phyloP scores from a whole-genome alignment of 768 basidiomycete species.

The Sarcodon aspratus region DNA sequence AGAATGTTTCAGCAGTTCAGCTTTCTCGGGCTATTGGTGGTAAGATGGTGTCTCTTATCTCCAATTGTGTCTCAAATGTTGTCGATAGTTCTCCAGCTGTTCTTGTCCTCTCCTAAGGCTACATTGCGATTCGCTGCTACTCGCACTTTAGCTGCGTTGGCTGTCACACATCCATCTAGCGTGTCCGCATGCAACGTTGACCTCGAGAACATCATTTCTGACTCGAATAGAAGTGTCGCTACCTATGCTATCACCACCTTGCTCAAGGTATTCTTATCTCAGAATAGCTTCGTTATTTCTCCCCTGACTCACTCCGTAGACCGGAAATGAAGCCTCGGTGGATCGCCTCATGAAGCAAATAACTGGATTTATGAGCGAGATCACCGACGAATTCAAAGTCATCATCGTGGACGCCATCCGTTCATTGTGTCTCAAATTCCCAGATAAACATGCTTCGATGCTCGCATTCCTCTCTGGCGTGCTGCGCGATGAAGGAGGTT shows the following conservation, averaged over 20 bases:
- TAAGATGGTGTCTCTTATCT: constrained; percentile 23
- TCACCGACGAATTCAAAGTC: constrained; percentile 99
- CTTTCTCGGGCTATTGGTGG: constrained; percentile 84
- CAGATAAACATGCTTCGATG: constrained; percentile 93
- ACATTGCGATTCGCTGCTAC: constrained; percentile 96
- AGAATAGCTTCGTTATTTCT: not conserved
- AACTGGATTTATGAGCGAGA: constrained; percentile 97
- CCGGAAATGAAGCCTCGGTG: constrained; percentile 97
- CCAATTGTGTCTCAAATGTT: not conserved
- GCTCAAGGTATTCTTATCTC: constrained; percentile 56
- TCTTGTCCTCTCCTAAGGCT: constrained; percentile 91
- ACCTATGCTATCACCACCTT: constrained; percentile 98
- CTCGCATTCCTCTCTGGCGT: constrained; percentile 94
- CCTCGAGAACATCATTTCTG: constrained; percentile 92
- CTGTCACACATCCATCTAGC: constrained; percentile 73
- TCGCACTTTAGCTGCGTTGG: constrained; percentile 84
- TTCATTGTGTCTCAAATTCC: constrained; percentile 97
- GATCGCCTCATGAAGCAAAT: constrained; percentile 99
- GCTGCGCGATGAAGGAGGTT: constrained; percentile 95
- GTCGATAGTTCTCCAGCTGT: constrained; percentile 81
- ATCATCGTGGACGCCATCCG: constrained; percentile 99
- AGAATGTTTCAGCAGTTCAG: constrained; percentile 65
- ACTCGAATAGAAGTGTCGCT: constrained; percentile 90
- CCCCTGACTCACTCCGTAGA: constrained; percentile 34
- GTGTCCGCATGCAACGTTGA: constrained; percentile 94